Evolutionary conservation across 495 filamentous ascomycete species (phyloP).

Genomic region (Annulohypoxylon bovei): DNA sequence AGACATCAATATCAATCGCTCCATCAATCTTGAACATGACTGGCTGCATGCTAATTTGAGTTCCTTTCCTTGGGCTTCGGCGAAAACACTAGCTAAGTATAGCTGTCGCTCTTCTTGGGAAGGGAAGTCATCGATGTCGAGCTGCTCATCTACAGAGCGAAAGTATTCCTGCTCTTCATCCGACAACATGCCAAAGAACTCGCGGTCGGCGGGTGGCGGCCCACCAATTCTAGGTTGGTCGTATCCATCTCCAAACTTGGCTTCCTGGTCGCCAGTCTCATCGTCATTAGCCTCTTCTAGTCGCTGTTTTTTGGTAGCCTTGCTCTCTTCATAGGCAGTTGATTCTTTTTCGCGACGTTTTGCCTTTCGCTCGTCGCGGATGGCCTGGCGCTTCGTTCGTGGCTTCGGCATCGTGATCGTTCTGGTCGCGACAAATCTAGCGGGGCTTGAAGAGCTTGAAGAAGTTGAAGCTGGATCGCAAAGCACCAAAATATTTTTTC

Average conservation of each 20-base stretch:
- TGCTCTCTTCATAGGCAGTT: conserved; percentile 44
- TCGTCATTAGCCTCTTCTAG: conserved; percentile 40
- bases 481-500: conserved; percentile 7
- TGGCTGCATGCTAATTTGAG: conserved; percentile 95
- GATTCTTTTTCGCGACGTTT: conserved; percentile 50
- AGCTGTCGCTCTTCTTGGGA: conserved; percentile 78
- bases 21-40: conserved; percentile 92
- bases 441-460: not conserved
- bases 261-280: conserved; percentile 43
- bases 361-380: conserved; percentile 58
- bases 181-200: conserved; percentile 90
- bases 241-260: conserved; percentile 41
- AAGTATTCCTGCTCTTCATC: conserved; percentile 96
- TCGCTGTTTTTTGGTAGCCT: conserved; percentile 53
- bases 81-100: conserved; percentile 86
- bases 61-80: conserved; percentile 89
- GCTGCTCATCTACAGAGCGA: conserved; percentile 82
- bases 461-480: not conserved
- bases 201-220: conserved; percentile 50
- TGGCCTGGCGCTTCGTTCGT: conserved; percentile 55
- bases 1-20: conserved; percentile 85
- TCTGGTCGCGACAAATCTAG: not conserved
- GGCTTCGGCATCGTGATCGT: conserved; percentile 43
- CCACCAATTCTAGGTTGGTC: conserved; percentile 27
- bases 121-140: conserved; percentile 87